A percentile compares a stretch with the other conserved stretches of the same genome.
These are phyloP conservation scores for Fusarium mexicanum DNA, from an alignment of 2,329 filamentous ascomycete genomes.

Conservation along the genomic window DNA sequence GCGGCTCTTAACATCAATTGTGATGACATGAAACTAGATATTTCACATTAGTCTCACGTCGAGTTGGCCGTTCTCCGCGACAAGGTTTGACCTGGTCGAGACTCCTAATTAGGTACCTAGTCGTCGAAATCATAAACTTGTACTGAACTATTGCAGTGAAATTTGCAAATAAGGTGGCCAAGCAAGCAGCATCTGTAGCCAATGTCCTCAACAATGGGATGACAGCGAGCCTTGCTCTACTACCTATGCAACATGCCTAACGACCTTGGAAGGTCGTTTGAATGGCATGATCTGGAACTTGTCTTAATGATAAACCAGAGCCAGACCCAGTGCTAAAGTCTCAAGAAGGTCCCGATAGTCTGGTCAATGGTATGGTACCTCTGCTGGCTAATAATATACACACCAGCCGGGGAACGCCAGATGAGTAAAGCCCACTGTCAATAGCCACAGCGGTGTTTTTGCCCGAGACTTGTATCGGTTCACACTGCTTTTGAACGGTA, in stretches of 20 bases:
- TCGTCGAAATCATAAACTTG: neutral
- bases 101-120: neutral
- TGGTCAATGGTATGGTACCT: neutral
- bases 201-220: neutral
- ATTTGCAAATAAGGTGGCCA: neutral
- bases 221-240: neutral
- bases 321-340: neutral
- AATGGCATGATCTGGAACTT: neutral
- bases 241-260: neutral
- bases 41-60: neutral
- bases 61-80: neutral
- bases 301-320: neutral
- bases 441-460: slow-evolving; percentile 3
- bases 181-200: neutral
- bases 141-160: neutral
- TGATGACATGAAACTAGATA: neutral
- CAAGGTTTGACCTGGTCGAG: slow-evolving; percentile 8
- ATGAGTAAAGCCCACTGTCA: neutral
- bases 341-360: neutral
- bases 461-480: slow-evolving; percentile 1
- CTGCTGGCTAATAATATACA: neutral
- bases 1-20: neutral
- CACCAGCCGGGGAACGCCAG: neutral
- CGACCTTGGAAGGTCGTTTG: neutral
- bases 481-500: slow-evolving; percentile 5